Evolutionary conservation across 2,329 filamentous ascomycete genomes (phyloP), one percentile per base, ranked within the genome.

Genomic region (Curvularia verruculosa): DNA sequence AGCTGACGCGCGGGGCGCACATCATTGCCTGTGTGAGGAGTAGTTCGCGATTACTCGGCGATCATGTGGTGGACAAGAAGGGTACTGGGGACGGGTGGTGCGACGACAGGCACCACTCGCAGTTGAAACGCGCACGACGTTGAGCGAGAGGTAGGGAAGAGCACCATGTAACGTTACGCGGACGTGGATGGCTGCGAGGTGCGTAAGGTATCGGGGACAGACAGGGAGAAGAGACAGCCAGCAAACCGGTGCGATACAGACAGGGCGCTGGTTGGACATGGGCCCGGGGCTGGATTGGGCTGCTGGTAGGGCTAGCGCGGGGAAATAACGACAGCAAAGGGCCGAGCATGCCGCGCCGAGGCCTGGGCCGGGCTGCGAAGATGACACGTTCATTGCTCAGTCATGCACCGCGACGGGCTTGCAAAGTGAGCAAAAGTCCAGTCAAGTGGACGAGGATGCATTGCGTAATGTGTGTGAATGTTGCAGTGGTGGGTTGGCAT

Each of bases 101-200:
- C 48, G 45, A 48, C 29, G 23, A 45, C 40, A 49, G 34, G 47
- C 44, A 50, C 23, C 23, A 34, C 8, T 24, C 26, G 43, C 34
- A 9, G 13, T 28, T 31, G 52, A 53, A 56, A 46, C 45, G 37
- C 21, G 34, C 19, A 47, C 46, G 31, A 43, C 26, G 12, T 39
- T 23, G 7, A 10, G 6, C 7, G 44, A 39, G 29, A 36, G 49
- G 5, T 29, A 34, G 18, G n/a, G 7, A 31, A 24, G 44, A 37
- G 26, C 39, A 34, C 52, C 54, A 63, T 63, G 60, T 61, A 59
- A 63, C 60, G 58, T 61, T 58, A 59, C 58, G 28, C 51, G 29
- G 36, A 24, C 31, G 23, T 26, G 49, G 40, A 45, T 29, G 19
- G 24, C 41, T 46, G 24, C 24, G 34, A 41, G 44, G 47, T 37